Percentiles rank a stretch among this genome's conserved stretches.
Conservation (phyloP, 805 yeast species). For the Lipomyces mesembrius region DNA sequence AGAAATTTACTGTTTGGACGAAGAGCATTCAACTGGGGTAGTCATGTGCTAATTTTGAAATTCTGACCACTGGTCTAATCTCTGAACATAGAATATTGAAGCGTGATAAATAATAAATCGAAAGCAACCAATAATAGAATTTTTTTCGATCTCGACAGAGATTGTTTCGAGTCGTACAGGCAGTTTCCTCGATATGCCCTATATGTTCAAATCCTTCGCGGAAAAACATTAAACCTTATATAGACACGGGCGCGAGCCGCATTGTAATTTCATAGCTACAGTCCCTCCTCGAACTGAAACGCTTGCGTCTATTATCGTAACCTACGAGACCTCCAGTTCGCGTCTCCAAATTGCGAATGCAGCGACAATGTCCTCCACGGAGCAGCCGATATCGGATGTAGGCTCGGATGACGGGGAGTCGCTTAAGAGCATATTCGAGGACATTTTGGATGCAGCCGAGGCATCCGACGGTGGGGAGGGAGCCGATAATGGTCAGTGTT, state of each 20-base stretch:
- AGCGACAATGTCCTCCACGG: not conserved
- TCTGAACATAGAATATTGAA: not conserved
- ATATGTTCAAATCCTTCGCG: not conserved
- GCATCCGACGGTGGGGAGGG: constrained; percentile 13
- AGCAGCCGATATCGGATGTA: not conserved
- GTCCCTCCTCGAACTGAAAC: not conserved
- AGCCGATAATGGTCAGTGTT: not conserved
- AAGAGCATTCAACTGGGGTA: not conserved
- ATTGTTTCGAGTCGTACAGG: not conserved
- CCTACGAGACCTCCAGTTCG: not conserved
- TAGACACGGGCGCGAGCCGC: not conserved
- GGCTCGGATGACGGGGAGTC: not conserved
- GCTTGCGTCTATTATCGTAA: not conserved
- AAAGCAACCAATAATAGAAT: no score
- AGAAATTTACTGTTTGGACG: no score
- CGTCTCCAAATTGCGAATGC: not conserved
- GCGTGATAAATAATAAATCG: not conserved
- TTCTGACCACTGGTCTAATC: not conserved
- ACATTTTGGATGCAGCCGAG: constrained; percentile 14
- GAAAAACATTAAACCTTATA: not conserved
- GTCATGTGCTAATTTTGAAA: no score
- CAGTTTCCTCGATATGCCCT: not conserved
- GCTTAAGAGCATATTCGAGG: constrained; percentile 5
- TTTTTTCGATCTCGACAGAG: no score
- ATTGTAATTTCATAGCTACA: not conserved